Evolutionary conservation across 768 basidiomycete genomes (phyloP).

Genomic region (Lanmaoa rubissima): DNA sequence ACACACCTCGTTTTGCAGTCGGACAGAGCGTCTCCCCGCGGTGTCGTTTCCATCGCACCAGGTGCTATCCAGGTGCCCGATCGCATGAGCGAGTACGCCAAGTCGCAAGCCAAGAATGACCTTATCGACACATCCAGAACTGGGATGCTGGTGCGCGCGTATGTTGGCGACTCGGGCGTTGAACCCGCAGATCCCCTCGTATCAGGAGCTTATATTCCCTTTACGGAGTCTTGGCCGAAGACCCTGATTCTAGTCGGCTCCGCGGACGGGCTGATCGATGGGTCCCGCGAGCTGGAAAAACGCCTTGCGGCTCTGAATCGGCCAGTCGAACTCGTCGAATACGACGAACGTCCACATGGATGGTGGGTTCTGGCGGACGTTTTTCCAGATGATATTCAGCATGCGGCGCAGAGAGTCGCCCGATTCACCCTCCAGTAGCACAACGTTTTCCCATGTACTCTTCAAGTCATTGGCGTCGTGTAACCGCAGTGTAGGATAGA

Average conservation of each 20-base stretch:
- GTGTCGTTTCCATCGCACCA: slow-evolving; percentile 60
- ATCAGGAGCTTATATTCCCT: slow-evolving; percentile 14
- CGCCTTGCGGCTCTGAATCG: not conserved
- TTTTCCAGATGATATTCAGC: slow-evolving; percentile 16
- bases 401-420: slow-evolving; percentile 11
- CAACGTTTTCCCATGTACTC: not conserved
- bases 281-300: slow-evolving; percentile 8
- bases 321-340: slow-evolving; percentile 25
- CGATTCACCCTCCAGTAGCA: slow-evolving; percentile 1
- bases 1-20: slow-evolving; percentile 48
- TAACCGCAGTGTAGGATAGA: not conserved
- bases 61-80: not conserved
- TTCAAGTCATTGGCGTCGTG: not conserved
- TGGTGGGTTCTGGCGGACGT: slow-evolving; percentile 21
- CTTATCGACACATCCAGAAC: not conserved
- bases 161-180: slow-evolving; percentile 13
- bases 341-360: slow-evolving; percentile 20
- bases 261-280: slow-evolving; percentile 13
- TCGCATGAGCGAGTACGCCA: not conserved
- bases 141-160: not conserved
- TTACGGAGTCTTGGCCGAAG: slow-evolving; percentile 19
- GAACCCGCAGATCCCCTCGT: slow-evolving; percentile 17
- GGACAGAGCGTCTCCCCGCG: slow-evolving; percentile 44
- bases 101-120: slow-evolving; percentile 1
- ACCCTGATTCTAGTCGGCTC: slow-evolving; percentile 23